These are phyloP conservation scores for Tardiomyces depauwii DNA, from an alignment of 1,139 yeast species.

Conservation along the genomic window DNA sequence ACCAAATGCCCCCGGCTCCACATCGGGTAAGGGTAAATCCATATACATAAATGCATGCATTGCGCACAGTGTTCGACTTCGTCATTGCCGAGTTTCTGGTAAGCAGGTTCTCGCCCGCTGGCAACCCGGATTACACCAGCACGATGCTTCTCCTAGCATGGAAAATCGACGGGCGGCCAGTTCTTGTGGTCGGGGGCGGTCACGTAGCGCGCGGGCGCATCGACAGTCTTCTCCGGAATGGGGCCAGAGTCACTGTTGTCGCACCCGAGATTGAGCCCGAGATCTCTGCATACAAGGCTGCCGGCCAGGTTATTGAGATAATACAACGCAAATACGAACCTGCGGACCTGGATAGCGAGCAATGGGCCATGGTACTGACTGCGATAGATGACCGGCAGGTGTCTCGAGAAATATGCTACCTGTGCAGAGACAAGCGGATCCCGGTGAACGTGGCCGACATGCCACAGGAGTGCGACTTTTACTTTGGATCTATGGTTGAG, in stretches of 20 bases:
- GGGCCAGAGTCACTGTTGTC: conserved; percentile 59
- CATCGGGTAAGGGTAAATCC: not conserved
- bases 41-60: not conserved
- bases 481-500: conserved; percentile 71
- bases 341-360: conserved; percentile 14
- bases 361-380: conserved; percentile 50
- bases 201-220: conserved; percentile 71
- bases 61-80: too few species aligned
- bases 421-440: conserved; percentile 39
- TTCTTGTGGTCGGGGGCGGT: conserved; percentile 71
- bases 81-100: too few species aligned
- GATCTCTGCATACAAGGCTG: conserved; percentile 34
- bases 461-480: conserved; percentile 74
- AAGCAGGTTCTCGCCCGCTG: not conserved
- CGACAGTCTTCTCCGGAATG: conserved; percentile 53
- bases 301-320: conserved; percentile 32
- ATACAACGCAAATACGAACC: conserved; percentile 41
- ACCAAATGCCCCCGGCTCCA: too few species aligned
- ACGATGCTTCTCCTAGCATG: conserved; percentile 47
- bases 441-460: conserved; percentile 82
- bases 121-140: not conserved
- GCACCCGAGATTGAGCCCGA: conserved; percentile 45
- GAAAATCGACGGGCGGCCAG: conserved; percentile 56
- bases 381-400: conserved; percentile 64
- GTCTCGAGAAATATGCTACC: conserved; percentile 48